Conservation (phyloP, 2,329 filamentous ascomycete genomes). For the Geosmithia flava region DNA sequence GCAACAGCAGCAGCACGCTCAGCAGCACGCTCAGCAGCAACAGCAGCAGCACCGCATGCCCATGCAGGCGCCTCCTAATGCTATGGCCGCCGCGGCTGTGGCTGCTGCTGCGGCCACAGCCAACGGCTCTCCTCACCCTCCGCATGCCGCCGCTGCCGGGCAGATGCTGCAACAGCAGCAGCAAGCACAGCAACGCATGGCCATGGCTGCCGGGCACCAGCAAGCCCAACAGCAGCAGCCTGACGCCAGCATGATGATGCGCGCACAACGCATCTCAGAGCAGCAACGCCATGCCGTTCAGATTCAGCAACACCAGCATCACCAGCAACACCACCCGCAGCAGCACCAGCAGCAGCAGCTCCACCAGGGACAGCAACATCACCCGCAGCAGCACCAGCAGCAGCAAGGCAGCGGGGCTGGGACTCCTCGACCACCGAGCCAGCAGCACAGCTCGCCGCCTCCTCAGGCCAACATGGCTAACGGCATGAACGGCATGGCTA, state of each 20-base stretch:
- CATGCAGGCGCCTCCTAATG: conserved; percentile 38
- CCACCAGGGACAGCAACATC: conserved; percentile 19
- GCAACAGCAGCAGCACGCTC: conserved; percentile 18
- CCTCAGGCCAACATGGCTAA: conserved; percentile 27
- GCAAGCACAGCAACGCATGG: conserved; percentile 47
- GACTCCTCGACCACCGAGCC: conserved; percentile 19
- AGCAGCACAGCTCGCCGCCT: conserved; percentile 26
- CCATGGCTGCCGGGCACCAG: conserved; percentile 20
- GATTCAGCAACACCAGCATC: conserved; percentile 27
- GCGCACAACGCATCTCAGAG: conserved; percentile 55
- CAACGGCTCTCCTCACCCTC: not conserved
- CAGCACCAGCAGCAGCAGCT: conserved; percentile 19
- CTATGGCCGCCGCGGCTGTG: conserved; percentile 20
- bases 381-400: conserved; percentile 12
- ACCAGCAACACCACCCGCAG: conserved; percentile 11
- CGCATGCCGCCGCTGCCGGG: conserved; percentile 21
- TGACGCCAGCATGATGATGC: conserved; percentile 45
- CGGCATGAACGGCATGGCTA: conserved; percentile 10
- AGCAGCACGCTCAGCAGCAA: not conserved
- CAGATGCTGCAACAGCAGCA: conserved; percentile 23
- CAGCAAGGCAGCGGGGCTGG: conserved; percentile 12
- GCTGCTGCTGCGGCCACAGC: not conserved
- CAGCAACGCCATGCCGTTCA: conserved; percentile 44
- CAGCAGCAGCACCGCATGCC: conserved; percentile 32
- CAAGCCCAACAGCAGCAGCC: conserved; percentile 18